phyloP scores from a whole-genome alignment of 345 rosid genomes.

The Rhodamnia argentea region DNA sequence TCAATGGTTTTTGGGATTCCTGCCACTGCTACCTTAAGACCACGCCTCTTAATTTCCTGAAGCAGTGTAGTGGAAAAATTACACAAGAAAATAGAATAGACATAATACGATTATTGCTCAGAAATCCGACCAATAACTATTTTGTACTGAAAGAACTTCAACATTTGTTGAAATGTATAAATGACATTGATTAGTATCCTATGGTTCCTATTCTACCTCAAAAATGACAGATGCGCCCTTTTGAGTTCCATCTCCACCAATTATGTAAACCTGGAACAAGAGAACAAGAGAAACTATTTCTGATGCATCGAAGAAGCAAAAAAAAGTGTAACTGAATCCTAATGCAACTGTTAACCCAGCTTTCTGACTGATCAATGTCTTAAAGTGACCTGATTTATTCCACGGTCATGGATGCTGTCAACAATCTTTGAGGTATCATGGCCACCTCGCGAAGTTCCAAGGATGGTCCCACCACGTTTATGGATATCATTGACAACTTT shows the following conservation, averaged over 20 bases:
- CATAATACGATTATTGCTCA: background rate
- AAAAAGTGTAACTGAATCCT: background rate
- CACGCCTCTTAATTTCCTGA: conserved; percentile 69
- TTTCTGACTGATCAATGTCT: background rate
- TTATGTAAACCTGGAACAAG: conserved; percentile 55
- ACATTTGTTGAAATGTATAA: background rate
- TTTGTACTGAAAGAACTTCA: background rate
- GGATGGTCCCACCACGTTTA: conserved; percentile 72
- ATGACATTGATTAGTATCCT: background rate
- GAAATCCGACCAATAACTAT: background rate
- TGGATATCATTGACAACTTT: conserved; percentile 68
- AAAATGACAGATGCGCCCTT: conserved; percentile 75
- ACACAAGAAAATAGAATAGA: background rate
- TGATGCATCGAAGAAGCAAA: background rate
- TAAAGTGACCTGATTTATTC: conserved; percentile 54
- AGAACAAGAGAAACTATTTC: background rate
- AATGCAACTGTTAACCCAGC: background rate
- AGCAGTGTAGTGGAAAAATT: background rate
- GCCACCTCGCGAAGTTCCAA: conserved; percentile 81
- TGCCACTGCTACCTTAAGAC: conserved; percentile 78
- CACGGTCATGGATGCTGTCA: conserved; percentile 80
- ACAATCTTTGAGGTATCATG: conserved; percentile 67
- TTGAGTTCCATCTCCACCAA: conserved; percentile 93
- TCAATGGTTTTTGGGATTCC: conserved; percentile 91
- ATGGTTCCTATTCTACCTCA: conserved; percentile 34